Evolutionary conservation across 345 rosid species (phyloP).

Genomic region (Rhizophora apiculata): DNA sequence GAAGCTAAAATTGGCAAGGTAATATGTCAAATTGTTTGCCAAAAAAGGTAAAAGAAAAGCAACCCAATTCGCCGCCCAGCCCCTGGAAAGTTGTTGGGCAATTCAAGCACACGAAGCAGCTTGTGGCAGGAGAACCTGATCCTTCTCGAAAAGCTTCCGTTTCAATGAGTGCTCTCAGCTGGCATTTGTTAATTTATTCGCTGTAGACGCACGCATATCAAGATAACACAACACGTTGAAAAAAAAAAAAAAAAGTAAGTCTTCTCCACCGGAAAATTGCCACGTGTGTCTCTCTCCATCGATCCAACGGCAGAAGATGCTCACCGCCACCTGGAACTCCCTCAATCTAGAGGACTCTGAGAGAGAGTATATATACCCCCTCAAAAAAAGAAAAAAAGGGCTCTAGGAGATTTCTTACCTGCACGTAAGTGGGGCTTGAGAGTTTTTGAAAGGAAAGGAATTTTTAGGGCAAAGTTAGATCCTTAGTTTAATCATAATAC

Average conservation of each 20-base stretch:
- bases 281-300: not conserved
- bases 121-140: slow-evolving; percentile 32
- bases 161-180: slow-evolving; percentile 8
- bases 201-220: slow-evolving; percentile 17
- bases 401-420: slow-evolving; percentile 37
- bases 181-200: slow-evolving; percentile 11
- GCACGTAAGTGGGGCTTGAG: slow-evolving; percentile 41
- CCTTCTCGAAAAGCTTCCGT: slow-evolving; percentile 51
- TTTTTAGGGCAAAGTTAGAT: not conserved
- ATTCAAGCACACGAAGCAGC: slow-evolving; percentile 39
- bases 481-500: too few relatives aligned
- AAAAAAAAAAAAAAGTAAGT: not conserved
- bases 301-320: slow-evolving; percentile 16
- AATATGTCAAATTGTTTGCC: too few relatives aligned
- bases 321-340: slow-evolving; percentile 3
- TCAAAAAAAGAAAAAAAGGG: too few relatives aligned
- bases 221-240: slow-evolving; percentile 19
- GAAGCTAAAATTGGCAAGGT: not conserved
- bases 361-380: not conserved
- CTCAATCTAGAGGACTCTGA: not conserved
- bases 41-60: not conserved
- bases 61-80: not conserved
- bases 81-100: not conserved
- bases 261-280: slow-evolving; percentile 6
- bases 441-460: not conserved